Evolutionary conservation across 2,329 filamentous ascomycete genomes (phyloP).

Genomic region (Monosporascus sp.): DNA sequence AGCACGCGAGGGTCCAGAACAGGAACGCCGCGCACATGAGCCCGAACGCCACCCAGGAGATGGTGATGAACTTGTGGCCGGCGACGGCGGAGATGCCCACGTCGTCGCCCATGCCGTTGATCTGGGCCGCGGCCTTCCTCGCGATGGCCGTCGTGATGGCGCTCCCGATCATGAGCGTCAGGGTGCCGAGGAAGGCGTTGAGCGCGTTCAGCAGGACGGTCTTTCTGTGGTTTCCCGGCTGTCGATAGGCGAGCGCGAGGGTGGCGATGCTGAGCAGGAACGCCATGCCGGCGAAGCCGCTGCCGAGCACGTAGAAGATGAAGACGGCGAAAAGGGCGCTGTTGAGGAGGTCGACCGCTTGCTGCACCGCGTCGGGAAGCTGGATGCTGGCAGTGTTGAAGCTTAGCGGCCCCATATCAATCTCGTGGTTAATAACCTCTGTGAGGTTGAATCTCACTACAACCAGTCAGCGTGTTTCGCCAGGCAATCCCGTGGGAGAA

Average conservation of each 20-base stretch:
- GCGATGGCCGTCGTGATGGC: constrained; percentile 37
- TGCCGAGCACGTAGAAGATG: constrained; percentile 42
- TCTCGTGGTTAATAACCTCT: constrained; percentile 39
- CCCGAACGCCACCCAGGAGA: constrained; percentile 43
- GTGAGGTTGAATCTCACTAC: constrained; percentile 41
- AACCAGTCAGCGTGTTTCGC: constrained; percentile 1
- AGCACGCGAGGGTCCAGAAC: constrained; percentile 34
- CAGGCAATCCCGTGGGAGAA: neutral
- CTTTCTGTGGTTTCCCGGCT: constrained; percentile 8
- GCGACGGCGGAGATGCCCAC: constrained; percentile 39
- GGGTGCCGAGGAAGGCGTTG: constrained; percentile 30
- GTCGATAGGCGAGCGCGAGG: constrained; percentile 15
- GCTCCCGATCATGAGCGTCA: constrained; percentile 36
- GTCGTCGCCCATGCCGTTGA: constrained; percentile 38
- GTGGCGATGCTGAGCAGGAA: constrained; percentile 35
- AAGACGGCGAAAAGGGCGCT: constrained; percentile 41
- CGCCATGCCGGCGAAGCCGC: constrained; percentile 36
- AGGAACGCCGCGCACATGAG: constrained; percentile 34
- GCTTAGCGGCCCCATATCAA: constrained; percentile 38
- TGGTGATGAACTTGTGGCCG: constrained; percentile 38
- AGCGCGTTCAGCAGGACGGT: constrained; percentile 31
- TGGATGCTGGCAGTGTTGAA: constrained; percentile 41
- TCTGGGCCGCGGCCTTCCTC: constrained; percentile 33
- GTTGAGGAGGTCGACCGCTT: constrained; percentile 46
- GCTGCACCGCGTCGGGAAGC: constrained; percentile 38